phyloP scores from a whole-genome alignment of 768 basidiomycete species.

The Tulasnella calospora region DNA sequence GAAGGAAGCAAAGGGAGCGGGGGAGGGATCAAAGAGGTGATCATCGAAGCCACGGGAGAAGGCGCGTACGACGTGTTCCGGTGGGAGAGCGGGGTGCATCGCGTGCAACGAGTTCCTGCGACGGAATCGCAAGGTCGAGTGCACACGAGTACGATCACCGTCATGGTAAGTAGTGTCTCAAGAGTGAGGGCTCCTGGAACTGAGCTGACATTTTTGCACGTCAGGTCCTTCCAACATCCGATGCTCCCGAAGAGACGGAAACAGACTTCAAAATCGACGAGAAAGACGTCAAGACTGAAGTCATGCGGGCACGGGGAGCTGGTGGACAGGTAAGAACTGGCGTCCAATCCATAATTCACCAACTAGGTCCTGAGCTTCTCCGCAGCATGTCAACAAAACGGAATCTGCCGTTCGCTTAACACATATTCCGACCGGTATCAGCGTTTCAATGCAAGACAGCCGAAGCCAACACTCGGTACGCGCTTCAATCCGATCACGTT shows the following conservation, averaged over 20 bases:
- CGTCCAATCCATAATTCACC: not conserved
- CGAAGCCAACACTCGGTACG: constrained; percentile 69
- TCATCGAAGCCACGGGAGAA: constrained; percentile 70
- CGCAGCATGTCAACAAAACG: constrained; percentile 94
- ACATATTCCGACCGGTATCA: constrained; percentile 87
- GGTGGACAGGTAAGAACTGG: constrained; percentile 75
- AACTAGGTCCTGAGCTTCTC: not conserved
- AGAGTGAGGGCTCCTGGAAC: not conserved
- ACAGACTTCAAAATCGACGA: constrained; percentile 63
- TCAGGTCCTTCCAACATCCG: constrained; percentile 76
- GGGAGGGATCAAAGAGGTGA: constrained; percentile 59
- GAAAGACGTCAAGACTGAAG: constrained; percentile 83
- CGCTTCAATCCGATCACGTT: not conserved
- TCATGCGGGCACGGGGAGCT: constrained; percentile 95
- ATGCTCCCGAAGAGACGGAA: constrained; percentile 59
- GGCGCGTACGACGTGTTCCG: constrained; percentile 73
- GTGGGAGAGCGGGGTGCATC: constrained; percentile 94
- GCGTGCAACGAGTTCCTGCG: constrained; percentile 88
- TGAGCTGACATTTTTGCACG: not conserved
- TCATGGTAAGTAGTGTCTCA: constrained; percentile 50
- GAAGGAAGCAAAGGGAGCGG: constrained; percentile 54
- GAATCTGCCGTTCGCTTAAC: constrained; percentile 95
- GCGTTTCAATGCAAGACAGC: constrained; percentile 97
- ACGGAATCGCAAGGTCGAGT: constrained; percentile 84
- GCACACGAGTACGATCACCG: constrained; percentile 87